These are phyloP conservation scores for Fusarium nematophilum DNA, from an alignment of 2,329 filamentous ascomycete species.

Conservation along the genomic window DNA sequence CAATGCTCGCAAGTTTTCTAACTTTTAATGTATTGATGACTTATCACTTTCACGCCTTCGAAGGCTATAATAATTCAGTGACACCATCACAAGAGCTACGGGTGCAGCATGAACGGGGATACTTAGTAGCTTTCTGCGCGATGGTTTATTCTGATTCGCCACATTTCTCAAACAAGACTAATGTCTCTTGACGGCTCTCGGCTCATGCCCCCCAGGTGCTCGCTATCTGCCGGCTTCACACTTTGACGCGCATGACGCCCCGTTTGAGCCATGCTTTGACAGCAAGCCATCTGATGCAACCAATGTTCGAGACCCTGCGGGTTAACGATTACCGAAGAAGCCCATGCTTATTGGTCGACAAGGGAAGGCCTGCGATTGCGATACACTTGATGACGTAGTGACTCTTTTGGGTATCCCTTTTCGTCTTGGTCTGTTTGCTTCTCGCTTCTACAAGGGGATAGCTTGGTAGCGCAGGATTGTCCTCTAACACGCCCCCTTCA, in stretches of 20 bases:
- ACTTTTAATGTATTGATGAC: slow-evolving; percentile 23
- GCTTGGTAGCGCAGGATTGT: background rate
- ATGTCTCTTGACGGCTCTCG: no score
- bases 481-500: no score
- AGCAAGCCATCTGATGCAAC: background rate
- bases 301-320: background rate
- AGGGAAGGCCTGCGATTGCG: background rate
- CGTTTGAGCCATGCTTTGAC: background rate
- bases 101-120: no score
- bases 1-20: background rate
- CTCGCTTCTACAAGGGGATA: background rate
- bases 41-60: background rate
- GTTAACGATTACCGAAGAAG: background rate
- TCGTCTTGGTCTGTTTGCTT: slow-evolving; percentile 1
- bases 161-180: slow-evolving; percentile 3
- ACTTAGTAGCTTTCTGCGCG: no score
- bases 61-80: no score
- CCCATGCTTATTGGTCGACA: background rate
- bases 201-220: no score
- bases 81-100: no score
- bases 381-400: slow-evolving; percentile 2
- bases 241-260: no score
- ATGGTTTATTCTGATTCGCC: no score
- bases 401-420: slow-evolving; percentile 31
- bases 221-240: no score